These are phyloP conservation scores for Marchantia polymorpha DNA, from an alignment of 225 moss, liverwort and hornwort species.

Conservation along the genomic window DNA sequence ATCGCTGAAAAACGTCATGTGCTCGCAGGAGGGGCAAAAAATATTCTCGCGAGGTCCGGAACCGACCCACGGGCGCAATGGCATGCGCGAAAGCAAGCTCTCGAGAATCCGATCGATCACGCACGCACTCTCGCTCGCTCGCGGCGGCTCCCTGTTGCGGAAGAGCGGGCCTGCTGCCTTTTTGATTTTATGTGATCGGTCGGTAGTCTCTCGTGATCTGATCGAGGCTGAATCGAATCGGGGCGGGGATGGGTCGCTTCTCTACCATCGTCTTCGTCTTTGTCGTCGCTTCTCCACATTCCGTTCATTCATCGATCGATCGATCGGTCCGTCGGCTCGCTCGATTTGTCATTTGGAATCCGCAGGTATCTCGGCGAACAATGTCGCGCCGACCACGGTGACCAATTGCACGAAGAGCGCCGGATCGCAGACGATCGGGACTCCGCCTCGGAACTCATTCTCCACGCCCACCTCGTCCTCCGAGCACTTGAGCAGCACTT, in stretches of 20 bases:
- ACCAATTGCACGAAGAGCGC: constrained; percentile 44
- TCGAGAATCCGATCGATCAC: neutral
- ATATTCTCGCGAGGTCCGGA: constrained; percentile 3
- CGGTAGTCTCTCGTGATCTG: constrained; percentile 2
- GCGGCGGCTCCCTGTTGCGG: too few relatives aligned
- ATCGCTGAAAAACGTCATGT: constrained; percentile 18
- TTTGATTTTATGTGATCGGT: neutral
- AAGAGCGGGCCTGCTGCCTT: neutral
- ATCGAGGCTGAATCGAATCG: constrained; percentile 7
- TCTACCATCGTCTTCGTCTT: neutral
- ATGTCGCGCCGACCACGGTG: constrained; percentile 31
- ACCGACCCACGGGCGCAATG: neutral
- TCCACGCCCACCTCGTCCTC: constrained; percentile 41
- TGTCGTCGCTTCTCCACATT: neutral
- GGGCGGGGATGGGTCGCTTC: neutral
- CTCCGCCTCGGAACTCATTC: constrained; percentile 25
- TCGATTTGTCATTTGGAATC: constrained; percentile 3
- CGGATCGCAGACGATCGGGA: constrained; percentile 44
- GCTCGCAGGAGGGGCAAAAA: constrained; percentile 1
- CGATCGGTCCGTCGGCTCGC: neutral
- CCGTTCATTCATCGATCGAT: neutral
- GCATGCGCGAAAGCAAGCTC: neutral
- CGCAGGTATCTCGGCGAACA: constrained; percentile 17
- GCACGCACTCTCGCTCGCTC: too few relatives aligned
- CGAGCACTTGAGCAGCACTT: constrained; percentile 43